A percentile compares a stretch with the other conserved stretches of the same genome.
phyloP scores from a whole-genome alignment of 2,329 filamentous ascomycete genomes.

The Sclerotinia sclerotiorum region DNA sequence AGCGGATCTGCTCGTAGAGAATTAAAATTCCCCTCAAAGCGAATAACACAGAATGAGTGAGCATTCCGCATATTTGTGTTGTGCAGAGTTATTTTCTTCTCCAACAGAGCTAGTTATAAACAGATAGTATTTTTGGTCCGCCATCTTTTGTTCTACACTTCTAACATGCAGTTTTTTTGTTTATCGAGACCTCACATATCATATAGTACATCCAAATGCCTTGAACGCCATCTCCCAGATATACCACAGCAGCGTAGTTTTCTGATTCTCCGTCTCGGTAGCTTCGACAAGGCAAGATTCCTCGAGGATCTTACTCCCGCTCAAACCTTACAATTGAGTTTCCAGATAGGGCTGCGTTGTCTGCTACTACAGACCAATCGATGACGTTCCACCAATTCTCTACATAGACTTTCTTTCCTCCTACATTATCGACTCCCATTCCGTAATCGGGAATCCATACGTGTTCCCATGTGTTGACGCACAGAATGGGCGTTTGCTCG shows the following conservation, averaged over 20 bases:
- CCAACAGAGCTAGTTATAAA: slow-evolving; percentile 11
- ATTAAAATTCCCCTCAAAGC: not conserved
- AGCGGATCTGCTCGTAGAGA: not conserved
- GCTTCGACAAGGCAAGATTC: not conserved
- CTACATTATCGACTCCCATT: slow-evolving; percentile 54
- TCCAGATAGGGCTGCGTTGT: slow-evolving; percentile 26
- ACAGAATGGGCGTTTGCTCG: slow-evolving; percentile 74
- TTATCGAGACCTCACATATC: slow-evolving; percentile 20
- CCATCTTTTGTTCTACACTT: slow-evolving; percentile 15
- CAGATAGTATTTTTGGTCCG: slow-evolving; percentile 6
- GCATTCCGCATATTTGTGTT: not conserved
- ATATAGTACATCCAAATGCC: slow-evolving; percentile 25
- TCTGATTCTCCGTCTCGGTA: slow-evolving; percentile 9
- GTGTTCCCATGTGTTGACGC: slow-evolving; percentile 96
- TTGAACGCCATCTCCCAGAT: slow-evolving; percentile 26
- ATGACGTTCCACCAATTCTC: slow-evolving; percentile 84
- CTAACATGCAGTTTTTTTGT: slow-evolving; percentile 16
- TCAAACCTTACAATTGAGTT: not conserved
- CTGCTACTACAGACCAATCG: slow-evolving; percentile 75
- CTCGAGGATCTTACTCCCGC: not conserved
- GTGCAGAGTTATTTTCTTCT: not conserved
- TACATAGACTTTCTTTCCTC: slow-evolving; percentile 74
- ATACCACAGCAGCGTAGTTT: slow-evolving; percentile 22
- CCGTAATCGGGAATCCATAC: slow-evolving; percentile 83
- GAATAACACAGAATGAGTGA: not conserved